Evolutionary conservation across 768 basidiomycete genomes (phyloP), one percentile per base, ranked within the genome.

Genomic region (Russula compacta): DNA sequence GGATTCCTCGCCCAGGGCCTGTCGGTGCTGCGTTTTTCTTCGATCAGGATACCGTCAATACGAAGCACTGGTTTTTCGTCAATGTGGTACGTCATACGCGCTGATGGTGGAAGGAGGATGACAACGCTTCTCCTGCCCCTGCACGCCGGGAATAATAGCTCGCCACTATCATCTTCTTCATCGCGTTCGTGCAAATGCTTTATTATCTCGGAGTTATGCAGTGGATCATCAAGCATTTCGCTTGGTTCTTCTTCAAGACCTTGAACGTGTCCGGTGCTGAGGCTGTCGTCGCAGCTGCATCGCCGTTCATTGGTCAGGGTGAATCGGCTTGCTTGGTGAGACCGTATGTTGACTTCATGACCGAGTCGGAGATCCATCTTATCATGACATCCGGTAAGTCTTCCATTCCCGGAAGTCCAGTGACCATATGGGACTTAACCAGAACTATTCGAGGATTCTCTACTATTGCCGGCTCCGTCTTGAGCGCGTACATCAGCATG

Each of bases 201-300:
- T 94, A 92, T 76, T 88, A 93, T 73, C 74, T 91, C 56, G 89
- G 92, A 53, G 87, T 90, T 36, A 94, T 95, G 91, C 91, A 94
- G 76, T 95, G 93, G 92, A 73, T 95, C 68, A 83, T 95, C 73
- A 82, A 81, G 68, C 78, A 90, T 71, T 93, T 95, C 69, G 93
- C 92, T 3, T 92, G 89, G 90, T 81, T 95, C 75, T 95, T 95
- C 81, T 92, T 90, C 77, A 93, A 92, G 73, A 74, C 89, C 55
- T 81, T 95, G 83, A 85, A 89, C 64, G 82, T 95, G 38, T 94
- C 93, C n/a, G 93, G 94, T 60, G 93, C 92, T 4, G 93, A 95
- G 70, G 92, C 93, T 39, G 87, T 95, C 59, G 91, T 95, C 46
- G 92, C 93, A 33, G 85, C 93, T 52, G 86, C 92, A 15, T 93